These are phyloP conservation scores for Talaromyces nanjingensis DNA, from an alignment of 495 filamentous ascomycete species.

Conservation along the genomic window DNA sequence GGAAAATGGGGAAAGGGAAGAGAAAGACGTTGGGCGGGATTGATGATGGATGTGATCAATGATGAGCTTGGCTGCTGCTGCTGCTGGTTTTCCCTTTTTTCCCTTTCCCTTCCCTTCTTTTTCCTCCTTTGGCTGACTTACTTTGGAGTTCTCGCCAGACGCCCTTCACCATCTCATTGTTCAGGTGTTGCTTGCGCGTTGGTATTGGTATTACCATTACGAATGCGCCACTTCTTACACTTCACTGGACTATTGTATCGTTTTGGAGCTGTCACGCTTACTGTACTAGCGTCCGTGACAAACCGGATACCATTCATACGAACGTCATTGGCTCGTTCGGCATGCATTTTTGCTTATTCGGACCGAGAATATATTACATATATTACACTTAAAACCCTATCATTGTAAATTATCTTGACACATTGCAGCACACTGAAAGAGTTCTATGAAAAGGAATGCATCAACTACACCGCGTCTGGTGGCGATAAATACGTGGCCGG, in stretches of 20 bases:
- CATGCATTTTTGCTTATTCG: not conserved
- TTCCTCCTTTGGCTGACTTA: not conserved
- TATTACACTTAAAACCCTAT: not conserved
- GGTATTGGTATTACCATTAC: slow-evolving; percentile 1
- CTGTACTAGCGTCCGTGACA: not conserved
- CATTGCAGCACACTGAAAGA: not conserved
- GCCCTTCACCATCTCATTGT: not conserved
- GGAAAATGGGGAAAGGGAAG: not conserved
- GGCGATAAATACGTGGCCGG: not conserved
- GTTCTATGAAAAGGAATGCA: not conserved
- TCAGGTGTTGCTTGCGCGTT: not conserved
- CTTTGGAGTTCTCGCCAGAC: slow-evolving; percentile 3
- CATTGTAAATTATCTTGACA: not conserved
- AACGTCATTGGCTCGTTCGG: not conserved
- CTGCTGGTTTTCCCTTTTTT: slow-evolving; percentile 4
- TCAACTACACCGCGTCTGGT: not conserved
- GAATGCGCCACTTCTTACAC: not conserved
- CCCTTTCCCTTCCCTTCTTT: not conserved
- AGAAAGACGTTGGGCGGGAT: slow-evolving; percentile 1
- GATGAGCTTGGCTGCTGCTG: slow-evolving; percentile 6
- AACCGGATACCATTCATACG: not conserved
- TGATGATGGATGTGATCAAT: slow-evolving; percentile 1
- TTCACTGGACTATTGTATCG: not conserved
- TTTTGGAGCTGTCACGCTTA: not conserved
- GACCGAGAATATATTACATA: not conserved